Percentiles rank a stretch among this genome's conserved stretches.
Conservation (phyloP, 495 filamentous ascomycete species). For the Penicillium waksmanii region DNA sequence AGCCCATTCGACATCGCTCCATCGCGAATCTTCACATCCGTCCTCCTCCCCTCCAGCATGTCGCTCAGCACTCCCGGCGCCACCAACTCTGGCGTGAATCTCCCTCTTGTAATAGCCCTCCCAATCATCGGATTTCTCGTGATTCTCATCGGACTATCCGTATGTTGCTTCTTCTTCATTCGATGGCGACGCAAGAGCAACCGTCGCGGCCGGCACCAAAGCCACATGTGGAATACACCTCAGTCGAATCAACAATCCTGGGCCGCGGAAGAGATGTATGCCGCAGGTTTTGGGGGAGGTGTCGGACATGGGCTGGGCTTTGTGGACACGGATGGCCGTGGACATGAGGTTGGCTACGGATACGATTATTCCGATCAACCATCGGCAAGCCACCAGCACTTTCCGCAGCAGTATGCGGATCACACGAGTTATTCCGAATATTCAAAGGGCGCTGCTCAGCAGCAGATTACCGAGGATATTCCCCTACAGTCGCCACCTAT, state of each 20-base stretch:
- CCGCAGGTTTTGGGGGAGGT: conserved; percentile 6
- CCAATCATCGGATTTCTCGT: conserved; percentile 50
- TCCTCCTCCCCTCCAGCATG: conserved; percentile 42
- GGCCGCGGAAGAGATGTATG: conserved; percentile 19
- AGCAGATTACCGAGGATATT: conserved; percentile 15
- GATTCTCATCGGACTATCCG: conserved; percentile 22
- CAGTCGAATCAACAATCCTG: conserved; percentile 27
- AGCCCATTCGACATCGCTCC: conserved; percentile 46
- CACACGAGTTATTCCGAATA: background rate
- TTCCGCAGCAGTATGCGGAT: conserved; percentile 4
- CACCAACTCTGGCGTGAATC: conserved; percentile 29
- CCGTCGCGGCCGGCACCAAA: conserved; percentile 23
- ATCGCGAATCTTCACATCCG: conserved; percentile 47
- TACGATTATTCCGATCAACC: conserved; percentile 5
- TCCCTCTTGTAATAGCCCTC: conserved; percentile 51
- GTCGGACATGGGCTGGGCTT: conserved; percentile 25
- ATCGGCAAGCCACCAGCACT: background rate
- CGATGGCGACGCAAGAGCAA: conserved; percentile 39
- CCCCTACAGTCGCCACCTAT: background rate
- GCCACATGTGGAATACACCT: conserved; percentile 32
- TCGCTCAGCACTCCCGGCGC: conserved; percentile 31
- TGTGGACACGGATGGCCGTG: conserved; percentile 33
- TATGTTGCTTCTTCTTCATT: conserved; percentile 47
- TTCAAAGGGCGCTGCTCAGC: conserved; percentile 13
- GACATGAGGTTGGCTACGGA: conserved; percentile 22